phyloP scores from a whole-genome alignment of 2,329 filamentous ascomycete genomes.

The Ophiognomonia clavigignenti-juglandacearum region DNA sequence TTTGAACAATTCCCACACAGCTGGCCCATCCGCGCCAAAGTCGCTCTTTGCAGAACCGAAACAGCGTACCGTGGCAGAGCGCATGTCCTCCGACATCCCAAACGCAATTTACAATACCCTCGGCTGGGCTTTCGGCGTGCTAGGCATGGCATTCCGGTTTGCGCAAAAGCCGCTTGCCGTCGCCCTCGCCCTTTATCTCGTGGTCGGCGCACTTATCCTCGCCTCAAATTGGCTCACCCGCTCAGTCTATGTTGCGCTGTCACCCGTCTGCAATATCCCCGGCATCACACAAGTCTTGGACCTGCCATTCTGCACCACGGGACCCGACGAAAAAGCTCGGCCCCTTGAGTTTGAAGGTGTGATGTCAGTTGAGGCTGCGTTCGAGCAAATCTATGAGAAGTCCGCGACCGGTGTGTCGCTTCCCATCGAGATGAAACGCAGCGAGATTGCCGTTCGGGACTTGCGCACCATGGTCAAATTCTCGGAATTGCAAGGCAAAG shows the following conservation, averaged over 20 bases:
- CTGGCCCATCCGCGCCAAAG: background rate
- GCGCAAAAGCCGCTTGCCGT: conserved; percentile 61
- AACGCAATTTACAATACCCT: conserved; percentile 33
- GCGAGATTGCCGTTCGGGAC: conserved; percentile 69
- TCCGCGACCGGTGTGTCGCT: conserved; percentile 61
- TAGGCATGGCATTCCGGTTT: conserved; percentile 55
- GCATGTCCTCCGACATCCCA: conserved; percentile 32
- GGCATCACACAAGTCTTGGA: conserved; percentile 56
- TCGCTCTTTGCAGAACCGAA: conserved; percentile 9
- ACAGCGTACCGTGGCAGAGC: conserved; percentile 23
- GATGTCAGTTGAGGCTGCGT: conserved; percentile 68
- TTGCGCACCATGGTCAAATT: conserved; percentile 67
- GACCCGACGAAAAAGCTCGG: conserved; percentile 17
- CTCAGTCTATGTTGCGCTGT: conserved; percentile 57
- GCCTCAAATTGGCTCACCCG: conserved; percentile 57
- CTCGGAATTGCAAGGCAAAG: conserved; percentile 61
- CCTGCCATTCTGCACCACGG: conserved; percentile 56
- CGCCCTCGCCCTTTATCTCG: conserved; percentile 56
- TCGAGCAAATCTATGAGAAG: conserved; percentile 69
- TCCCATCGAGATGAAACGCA: conserved; percentile 74
- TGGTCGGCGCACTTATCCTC: conserved; percentile 54
- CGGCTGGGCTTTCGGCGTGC: conserved; percentile 49
- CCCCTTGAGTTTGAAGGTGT: conserved; percentile 68
- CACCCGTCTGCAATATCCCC: conserved; percentile 66
- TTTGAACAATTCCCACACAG: conserved; percentile 6